Base-by-base conservation (phyloP, 345 rosid genomes). In the Eucalyptus sideroxylon region DNA sequence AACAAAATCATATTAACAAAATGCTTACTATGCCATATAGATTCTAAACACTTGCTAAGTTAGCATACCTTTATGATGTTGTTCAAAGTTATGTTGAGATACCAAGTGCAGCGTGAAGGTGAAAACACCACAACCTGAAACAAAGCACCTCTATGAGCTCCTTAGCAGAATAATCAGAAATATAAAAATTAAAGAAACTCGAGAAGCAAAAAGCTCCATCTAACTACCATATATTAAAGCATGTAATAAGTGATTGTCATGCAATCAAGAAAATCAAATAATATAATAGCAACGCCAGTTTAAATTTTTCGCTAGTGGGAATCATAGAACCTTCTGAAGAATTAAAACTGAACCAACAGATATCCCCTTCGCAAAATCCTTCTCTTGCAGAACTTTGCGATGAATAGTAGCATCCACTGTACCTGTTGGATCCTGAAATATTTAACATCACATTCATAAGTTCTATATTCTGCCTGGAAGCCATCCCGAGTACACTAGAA, bases 121-220 rank as follows among this genome's bases (percentile, higher is more conserved):
- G 95, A 91, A 89, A 97, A 97, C 69, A 96, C 94, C 45, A 97
- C 94, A 95, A 97, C 98, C 99, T 97, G 96, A 87, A 91, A 91
- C 87, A 45, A 89, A 81, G 62, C 88, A 50, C 67, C 77, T 87
- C 89, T 56, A 59, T 81, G 86, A 90, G 80, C 89, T 87, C 80
- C 90, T 86, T 77, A 87, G 83, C 42, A 82, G 87, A 24, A 53
- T 56, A 86, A 88, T 89, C 77, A 53, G 88, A 27, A 65, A 60
- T 62, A 45, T 51, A 67, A 88, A n/a, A 47, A 44, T 30, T 23
- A 45, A 27, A 90, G 37, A 51, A 51, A 65, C 53, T 59, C 27
- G 3, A 59, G 83, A 21, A 77, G 45, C 83, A 77, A 37, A 77
- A 30, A 8, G 82, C 59, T 31, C 17, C 34, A 24, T 49, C 31